These are phyloP conservation scores for Isatis tinctoria DNA, from an alignment of 345 rosid genomes.

Conservation along the genomic window DNA sequence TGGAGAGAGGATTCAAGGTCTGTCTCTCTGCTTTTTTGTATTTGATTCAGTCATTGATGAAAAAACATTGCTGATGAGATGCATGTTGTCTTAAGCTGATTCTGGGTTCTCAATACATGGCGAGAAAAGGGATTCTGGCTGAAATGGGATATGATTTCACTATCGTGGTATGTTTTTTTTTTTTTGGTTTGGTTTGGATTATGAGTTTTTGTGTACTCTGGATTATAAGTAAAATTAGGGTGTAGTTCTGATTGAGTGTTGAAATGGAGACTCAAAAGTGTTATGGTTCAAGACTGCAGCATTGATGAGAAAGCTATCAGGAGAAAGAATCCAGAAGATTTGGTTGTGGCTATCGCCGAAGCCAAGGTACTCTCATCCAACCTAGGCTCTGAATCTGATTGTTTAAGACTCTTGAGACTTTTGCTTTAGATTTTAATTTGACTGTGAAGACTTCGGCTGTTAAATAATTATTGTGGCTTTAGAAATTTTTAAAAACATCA, in stretches of 20 bases:
- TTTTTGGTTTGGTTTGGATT: background rate
- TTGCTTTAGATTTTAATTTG: too few species aligned
- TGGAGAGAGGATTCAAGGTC: slow-evolving; percentile 32
- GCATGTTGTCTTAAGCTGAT: slow-evolving; percentile 41
- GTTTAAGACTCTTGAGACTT: too few species aligned
- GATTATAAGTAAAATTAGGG: background rate
- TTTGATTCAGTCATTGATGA: too few species aligned
- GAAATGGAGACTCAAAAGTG: background rate
- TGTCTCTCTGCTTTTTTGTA: background rate
- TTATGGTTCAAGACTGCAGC: slow-evolving; percentile 62
- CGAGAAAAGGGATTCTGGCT: slow-evolving; percentile 59
- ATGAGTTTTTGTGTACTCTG: too few species aligned
- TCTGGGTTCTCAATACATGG: slow-evolving; percentile 75
- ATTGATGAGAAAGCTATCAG: slow-evolving; percentile 86
- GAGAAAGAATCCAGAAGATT: slow-evolving; percentile 75
- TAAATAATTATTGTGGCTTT: too few species aligned
- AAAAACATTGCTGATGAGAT: slow-evolving; percentile 3
- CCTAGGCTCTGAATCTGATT: too few species aligned
- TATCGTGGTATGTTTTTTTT: slow-evolving; percentile 38
- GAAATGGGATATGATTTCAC: slow-evolving; percentile 92
- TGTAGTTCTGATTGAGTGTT: background rate
- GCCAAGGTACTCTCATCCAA: slow-evolving; percentile 58
- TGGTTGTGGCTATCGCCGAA: slow-evolving; percentile 84
- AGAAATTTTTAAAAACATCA: too few species aligned
- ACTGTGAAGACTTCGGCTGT: too few species aligned